Percentiles rank a stretch among this genome's conserved stretches.
Conservation (phyloP, 352 stramenopile genomes). For the Pythium aquatile region DNA sequence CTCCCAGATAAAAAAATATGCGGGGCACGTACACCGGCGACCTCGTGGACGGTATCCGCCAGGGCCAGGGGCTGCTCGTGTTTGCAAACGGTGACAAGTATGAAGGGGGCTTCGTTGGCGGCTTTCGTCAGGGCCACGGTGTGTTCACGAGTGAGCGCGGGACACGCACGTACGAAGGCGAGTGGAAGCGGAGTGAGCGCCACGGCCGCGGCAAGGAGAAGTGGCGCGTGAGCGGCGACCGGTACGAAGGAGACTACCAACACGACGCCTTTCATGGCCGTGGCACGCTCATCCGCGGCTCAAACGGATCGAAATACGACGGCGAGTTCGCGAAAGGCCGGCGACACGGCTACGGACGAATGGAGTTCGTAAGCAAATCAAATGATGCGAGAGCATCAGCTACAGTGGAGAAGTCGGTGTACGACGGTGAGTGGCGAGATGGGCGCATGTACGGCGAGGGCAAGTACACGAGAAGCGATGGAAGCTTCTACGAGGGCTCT, state of each 20-base stretch:
- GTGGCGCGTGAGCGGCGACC: conserved; percentile 48
- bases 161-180: conserved; percentile 50
- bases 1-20: conserved; percentile 26
- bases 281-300: conserved; percentile 40
- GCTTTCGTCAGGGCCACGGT: conserved; percentile 56
- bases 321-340: conserved; percentile 52
- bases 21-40: conserved; percentile 54
- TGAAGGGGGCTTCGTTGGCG: conserved; percentile 56
- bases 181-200: conserved; percentile 56
- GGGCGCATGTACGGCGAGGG: conserved; percentile 68
- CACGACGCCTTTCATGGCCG: conserved; percentile 57
- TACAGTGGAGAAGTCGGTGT: conserved; percentile 20
- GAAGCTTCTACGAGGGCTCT: conserved; percentile 63
- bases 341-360: conserved; percentile 55
- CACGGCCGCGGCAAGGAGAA: conserved; percentile 55
- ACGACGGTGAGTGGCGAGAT: conserved; percentile 61
- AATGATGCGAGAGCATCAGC: background rate
- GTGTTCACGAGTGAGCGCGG: conserved; percentile 55
- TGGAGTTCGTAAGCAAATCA: conserved; percentile 42
- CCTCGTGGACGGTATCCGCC: conserved; percentile 50
- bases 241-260: conserved; percentile 67
- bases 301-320: conserved; percentile 52
- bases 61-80: conserved; percentile 46
- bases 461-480: conserved; percentile 56
- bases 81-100: conserved; percentile 71